These are phyloP conservation scores for Protomyces pachydermus DNA, from an alignment of 1,139 yeast species.

Conservation along the genomic window DNA sequence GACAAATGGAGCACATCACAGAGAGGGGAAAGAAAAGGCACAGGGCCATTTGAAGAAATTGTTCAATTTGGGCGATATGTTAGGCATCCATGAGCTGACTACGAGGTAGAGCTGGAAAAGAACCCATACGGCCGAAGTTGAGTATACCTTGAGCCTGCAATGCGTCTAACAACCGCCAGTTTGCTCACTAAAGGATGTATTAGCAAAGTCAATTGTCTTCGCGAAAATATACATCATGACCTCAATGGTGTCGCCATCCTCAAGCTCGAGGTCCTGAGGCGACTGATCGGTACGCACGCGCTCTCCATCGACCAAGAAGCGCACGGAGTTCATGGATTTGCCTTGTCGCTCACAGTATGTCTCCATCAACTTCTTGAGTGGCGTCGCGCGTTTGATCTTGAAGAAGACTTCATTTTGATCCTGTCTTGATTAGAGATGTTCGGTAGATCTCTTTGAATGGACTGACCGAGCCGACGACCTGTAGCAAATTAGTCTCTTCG, in stretches of 20 bases:
- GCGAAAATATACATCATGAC: conserved; percentile 59
- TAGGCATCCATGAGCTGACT: too few relatives aligned
- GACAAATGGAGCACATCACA: too few relatives aligned
- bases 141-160: not conserved
- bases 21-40: too few relatives aligned
- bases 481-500: not conserved
- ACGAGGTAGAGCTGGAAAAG: too few relatives aligned
- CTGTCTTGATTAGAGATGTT: conserved; percentile 3
- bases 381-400: conserved; percentile 90
- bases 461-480: conserved; percentile 2
- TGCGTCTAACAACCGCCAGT: not conserved
- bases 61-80: too few relatives aligned
- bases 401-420: conserved; percentile 81
- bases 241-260: conserved; percentile 92
- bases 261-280: conserved; percentile 85
- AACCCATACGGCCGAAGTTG: too few relatives aligned
- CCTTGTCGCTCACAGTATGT: conserved; percentile 98
- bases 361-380: conserved; percentile 90
- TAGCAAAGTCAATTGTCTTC: not conserved
- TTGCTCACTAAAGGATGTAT: not conserved
- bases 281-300: conserved; percentile 84
- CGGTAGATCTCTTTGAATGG: not conserved
- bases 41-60: too few relatives aligned
- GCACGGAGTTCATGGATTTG: conserved; percentile 69
- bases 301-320: conserved; percentile 91